Evolutionary conservation across 441 rosid species (phyloP).

Genomic region (Lepidium campestre): DNA sequence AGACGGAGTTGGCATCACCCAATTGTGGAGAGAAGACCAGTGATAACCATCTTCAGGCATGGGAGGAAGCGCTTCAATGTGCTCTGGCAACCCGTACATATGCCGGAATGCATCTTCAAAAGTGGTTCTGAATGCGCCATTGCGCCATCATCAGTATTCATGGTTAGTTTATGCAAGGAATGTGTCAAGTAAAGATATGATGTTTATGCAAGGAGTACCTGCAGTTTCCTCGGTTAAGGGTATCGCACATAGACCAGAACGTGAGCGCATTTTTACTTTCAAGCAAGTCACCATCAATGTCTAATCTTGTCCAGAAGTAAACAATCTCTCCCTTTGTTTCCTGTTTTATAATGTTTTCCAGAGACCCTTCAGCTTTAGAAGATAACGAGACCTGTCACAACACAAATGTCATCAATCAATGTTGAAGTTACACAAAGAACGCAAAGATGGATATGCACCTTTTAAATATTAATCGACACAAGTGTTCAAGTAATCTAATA

Average conservation of each 20-base stretch:
- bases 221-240: slow-evolving; percentile 90
- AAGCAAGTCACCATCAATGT: slow-evolving; percentile 43
- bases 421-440: neutral
- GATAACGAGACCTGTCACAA: slow-evolving; percentile 80
- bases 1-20: slow-evolving; percentile 99
- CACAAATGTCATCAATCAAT: slow-evolving; percentile 15
- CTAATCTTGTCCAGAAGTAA: slow-evolving; percentile 83
- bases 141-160: neutral
- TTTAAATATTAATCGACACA: neutral
- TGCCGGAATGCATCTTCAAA: slow-evolving; percentile 75
- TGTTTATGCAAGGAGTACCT: slow-evolving; percentile 59
- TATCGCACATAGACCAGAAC: slow-evolving; percentile 96
- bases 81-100: slow-evolving; percentile 73
- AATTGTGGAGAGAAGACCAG: slow-evolving; percentile 93
- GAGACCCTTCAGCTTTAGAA: slow-evolving; percentile 60
- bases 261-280: slow-evolving; percentile 49
- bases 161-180: neutral
- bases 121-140: slow-evolving; percentile 67
- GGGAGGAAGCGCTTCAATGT: slow-evolving; percentile 80
- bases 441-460: neutral
- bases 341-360: slow-evolving; percentile 68
- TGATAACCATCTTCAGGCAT: slow-evolving; percentile 91
- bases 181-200: neutral
- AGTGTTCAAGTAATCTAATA: neutral
- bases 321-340: slow-evolving; percentile 64